Evolutionary conservation across 2,329 filamentous ascomycete species (phyloP).

Genomic region (Emericellopsis cladophorae): DNA sequence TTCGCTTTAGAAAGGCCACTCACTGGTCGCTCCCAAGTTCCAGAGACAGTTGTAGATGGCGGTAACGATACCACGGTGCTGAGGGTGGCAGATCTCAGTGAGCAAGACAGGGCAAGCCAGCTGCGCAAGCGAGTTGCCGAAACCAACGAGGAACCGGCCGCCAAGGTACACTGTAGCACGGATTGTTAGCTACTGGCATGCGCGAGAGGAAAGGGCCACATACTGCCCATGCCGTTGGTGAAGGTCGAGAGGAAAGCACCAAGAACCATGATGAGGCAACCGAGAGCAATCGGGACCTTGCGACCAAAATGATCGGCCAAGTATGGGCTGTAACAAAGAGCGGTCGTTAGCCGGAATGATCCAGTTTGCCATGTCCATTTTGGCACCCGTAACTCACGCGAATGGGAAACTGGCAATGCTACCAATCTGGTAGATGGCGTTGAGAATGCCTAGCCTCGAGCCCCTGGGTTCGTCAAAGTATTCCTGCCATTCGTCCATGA

Average conservation of each 20-base stretch:
- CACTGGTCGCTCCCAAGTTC: constrained; percentile 40
- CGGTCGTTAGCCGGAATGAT: not conserved
- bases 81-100: constrained; percentile 54
- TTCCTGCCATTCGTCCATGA: constrained; percentile 37
- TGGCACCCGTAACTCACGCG: constrained; percentile 6
- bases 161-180: constrained; percentile 18
- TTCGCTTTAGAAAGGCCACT: constrained; percentile 1
- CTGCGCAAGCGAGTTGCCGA: constrained; percentile 52
- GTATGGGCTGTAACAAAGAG: constrained; percentile 21
- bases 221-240: constrained; percentile 23
- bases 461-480: constrained; percentile 30
- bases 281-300: constrained; percentile 37
- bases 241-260: constrained; percentile 45
- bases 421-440: constrained; percentile 38
- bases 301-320: constrained; percentile 42
- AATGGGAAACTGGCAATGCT: constrained; percentile 32
- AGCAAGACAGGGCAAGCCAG: constrained; percentile 51
- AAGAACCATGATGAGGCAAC: constrained; percentile 39
- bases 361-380: too few species aligned
- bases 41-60: constrained; percentile 57
- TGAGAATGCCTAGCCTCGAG: constrained; percentile 30
- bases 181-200: not conserved
- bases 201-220: constrained; percentile 3
- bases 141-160: constrained; percentile 35
- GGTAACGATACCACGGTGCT: constrained; percentile 52